Base-by-base conservation (phyloP, 1,284 basidiomycete species). In the Rhodotorula sp. region DNA sequence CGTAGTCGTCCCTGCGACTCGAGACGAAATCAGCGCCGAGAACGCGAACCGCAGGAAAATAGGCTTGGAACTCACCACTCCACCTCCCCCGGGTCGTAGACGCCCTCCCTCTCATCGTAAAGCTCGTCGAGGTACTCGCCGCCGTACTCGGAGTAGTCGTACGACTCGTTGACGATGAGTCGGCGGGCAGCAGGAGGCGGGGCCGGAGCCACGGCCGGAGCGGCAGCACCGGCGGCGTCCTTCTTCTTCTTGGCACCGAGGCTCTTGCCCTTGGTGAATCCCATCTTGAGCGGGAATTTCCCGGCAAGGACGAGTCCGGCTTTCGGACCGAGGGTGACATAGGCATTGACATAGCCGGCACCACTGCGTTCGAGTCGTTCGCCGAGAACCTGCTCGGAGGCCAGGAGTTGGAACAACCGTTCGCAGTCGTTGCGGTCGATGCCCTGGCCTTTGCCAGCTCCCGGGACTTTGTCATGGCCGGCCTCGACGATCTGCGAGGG, bases 371-470 rank as follows among this genome's bases (percentile, higher is more conserved):
- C 76, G 60, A 77, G 75, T 10, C 79, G 75, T 62, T 82, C 79
- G 20, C 78, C 77, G 52, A 86, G 80, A 39, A 81, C 82, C 3
- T 86, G 83, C 56, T 85, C 78, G 48, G 81, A 79, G 18, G 85
- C 73, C 16, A 92, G 84, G 39, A 83, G 84, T 73, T 88, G 85
- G 75, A 92, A 85, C 21, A 91, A 80, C 18, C 89, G 86, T 52
- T 91, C 89, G 29, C 86, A 74, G 39, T 88, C 83, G 48, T 86
- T 84, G 16, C 83, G 81, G 6, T 83, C 79, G 54, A 89, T 70
- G 29, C 83, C 75, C 54, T 83, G 83, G 26, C 89, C 90, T 8
- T 82, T 83, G 1, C 88, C 91, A 75, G 86, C 87, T 48, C 83
- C 79, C 3, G 83, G 76, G 23, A 86, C 77, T 51, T 81, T 76